A percentile compares a stretch with the other conserved stretches of the same genome.
These are phyloP conservation scores for Oryza longistaminata DNA, from an alignment of 176 grass and related monocot genomes.

Conservation along the genomic window DNA sequence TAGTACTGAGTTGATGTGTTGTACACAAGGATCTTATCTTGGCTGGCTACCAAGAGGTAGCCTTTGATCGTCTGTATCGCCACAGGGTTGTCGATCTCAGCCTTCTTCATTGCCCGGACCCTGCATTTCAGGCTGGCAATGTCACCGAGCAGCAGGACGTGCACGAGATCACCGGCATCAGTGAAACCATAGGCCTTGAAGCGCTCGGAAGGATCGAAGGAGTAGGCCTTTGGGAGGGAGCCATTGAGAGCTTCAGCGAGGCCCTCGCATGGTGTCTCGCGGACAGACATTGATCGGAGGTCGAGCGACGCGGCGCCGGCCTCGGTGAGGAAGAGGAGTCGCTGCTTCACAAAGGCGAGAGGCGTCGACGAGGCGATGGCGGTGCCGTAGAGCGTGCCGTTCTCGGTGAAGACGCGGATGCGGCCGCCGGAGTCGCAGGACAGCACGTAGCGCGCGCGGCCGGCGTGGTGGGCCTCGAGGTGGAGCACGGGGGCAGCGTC, in stretches of 20 bases:
- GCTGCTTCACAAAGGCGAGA: slow-evolving; percentile 87
- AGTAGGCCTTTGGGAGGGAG: slow-evolving; percentile 67
- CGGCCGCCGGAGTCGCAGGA: slow-evolving; percentile 66
- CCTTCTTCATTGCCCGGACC: slow-evolving; percentile 67
- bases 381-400: slow-evolving; percentile 87
- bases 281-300: slow-evolving; percentile 78
- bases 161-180: slow-evolving; percentile 67
- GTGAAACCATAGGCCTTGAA: slow-evolving; percentile 94
- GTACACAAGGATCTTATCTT: slow-evolving; percentile 78
- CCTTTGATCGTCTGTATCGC: slow-evolving; percentile 81
- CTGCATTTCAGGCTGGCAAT: slow-evolving; percentile 84
- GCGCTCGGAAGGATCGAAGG: slow-evolving; percentile 80
- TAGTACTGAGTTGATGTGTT: slow-evolving; percentile 93
- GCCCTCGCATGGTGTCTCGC: slow-evolving; percentile 75
- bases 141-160: slow-evolving; percentile 85
- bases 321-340: slow-evolving; percentile 88
- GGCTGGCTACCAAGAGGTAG: slow-evolving; percentile 73
- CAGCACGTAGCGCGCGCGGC: slow-evolving; percentile 69
- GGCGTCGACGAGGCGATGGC: slow-evolving; percentile 74
- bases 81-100: slow-evolving; percentile 59
- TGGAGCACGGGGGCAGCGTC: slow-evolving; percentile 65
- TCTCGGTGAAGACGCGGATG: slow-evolving; percentile 93
- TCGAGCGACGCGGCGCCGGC: slow-evolving; percentile 74
- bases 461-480: slow-evolving; percentile 80
- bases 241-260: slow-evolving; percentile 58